These are phyloP conservation scores for Mrakia blollopis DNA, from an alignment of 768 basidiomycete genomes.

Conservation along the genomic window DNA sequence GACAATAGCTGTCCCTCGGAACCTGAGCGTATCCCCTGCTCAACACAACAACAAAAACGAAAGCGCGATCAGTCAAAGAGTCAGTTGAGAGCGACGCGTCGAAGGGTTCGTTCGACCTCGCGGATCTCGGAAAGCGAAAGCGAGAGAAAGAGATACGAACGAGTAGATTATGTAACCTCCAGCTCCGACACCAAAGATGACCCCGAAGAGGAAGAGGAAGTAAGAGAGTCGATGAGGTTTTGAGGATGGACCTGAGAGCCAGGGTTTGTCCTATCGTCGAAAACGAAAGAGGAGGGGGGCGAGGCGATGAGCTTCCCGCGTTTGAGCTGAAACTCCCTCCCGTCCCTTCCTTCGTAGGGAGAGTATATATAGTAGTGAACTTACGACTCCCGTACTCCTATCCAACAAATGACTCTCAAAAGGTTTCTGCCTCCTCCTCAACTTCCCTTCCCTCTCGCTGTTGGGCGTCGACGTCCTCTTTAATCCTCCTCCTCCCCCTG, in stretches of 20 bases:
- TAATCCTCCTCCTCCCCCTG: not conserved
- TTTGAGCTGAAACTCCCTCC: not conserved
- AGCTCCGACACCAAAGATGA: slow-evolving; percentile 14
- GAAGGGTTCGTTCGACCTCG: no score
- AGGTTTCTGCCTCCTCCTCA: not conserved
- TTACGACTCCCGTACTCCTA: not conserved
- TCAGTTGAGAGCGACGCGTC: not conserved
- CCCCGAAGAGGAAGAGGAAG: slow-evolving; percentile 14
- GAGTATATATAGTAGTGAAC: not conserved
- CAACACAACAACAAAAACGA: not conserved
- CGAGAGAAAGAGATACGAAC: not conserved
- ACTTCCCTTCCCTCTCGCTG: not conserved
- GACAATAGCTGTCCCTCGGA: slow-evolving; percentile 45
- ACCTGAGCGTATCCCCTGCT: slow-evolving; percentile 6
- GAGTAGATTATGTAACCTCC: slow-evolving; percentile 20
- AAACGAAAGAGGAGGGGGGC: no score
- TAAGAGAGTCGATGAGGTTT: slow-evolving; percentile 3
- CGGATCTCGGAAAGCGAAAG: not conserved
- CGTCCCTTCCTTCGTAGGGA: not conserved
- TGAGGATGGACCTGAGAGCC: not conserved
- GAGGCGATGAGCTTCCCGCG: not conserved
- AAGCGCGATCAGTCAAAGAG: not conserved
- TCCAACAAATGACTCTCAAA: slow-evolving; percentile 16
- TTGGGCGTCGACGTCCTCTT: not conserved
- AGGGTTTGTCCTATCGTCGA: slow-evolving; percentile 6